A percentile compares a stretch with the other conserved stretches of the same genome.
Conservation (phyloP, 164 flowering plant species). For the Stephania japonica region DNA sequence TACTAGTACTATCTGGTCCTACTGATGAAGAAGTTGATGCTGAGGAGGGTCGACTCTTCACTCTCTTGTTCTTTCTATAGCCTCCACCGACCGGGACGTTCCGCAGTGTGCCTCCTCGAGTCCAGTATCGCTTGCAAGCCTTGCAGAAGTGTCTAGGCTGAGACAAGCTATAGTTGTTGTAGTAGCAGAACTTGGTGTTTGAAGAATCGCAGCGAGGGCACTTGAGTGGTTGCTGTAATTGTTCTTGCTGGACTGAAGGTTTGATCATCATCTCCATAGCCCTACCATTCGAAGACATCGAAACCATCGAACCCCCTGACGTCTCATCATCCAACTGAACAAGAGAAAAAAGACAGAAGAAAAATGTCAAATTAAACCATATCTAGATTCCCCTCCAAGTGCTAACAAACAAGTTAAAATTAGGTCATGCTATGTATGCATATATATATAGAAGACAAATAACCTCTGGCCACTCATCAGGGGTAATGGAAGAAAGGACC, state of each 20-base stretch:
- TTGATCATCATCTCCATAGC: constrained; percentile 12
- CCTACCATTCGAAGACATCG: constrained; percentile 16
- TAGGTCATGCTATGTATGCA: constrained; percentile 8
- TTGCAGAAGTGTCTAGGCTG: constrained; percentile 87
- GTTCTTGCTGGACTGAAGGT: constrained; percentile 6
- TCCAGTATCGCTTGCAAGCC: constrained; percentile 85
- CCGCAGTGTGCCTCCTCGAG: constrained; percentile 71
- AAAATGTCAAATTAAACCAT: background rate
- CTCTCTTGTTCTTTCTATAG: constrained; percentile 60
- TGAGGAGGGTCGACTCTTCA: constrained; percentile 35
- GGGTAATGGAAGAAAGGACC: background rate
- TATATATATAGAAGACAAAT: background rate
- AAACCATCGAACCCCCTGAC: background rate
- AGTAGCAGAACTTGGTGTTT: constrained; percentile 83
- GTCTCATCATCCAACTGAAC: constrained; percentile 7
- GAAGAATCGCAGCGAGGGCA: constrained; percentile 82
- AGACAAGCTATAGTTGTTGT: constrained; percentile 80
- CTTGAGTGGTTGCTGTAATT: constrained; percentile 28
- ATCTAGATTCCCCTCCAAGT: constrained; percentile 25
- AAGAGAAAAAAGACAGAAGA: constrained; percentile 8
- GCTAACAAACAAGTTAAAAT: constrained; percentile 24
- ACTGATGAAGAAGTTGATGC: constrained; percentile 18
- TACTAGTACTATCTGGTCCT: background rate
- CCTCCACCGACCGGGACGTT: constrained; percentile 89
- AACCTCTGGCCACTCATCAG: background rate